Evolutionary conservation across 768 basidiomycete species (phyloP), one percentile per base, ranked within the genome.

Genomic region (Russula lepida): DNA sequence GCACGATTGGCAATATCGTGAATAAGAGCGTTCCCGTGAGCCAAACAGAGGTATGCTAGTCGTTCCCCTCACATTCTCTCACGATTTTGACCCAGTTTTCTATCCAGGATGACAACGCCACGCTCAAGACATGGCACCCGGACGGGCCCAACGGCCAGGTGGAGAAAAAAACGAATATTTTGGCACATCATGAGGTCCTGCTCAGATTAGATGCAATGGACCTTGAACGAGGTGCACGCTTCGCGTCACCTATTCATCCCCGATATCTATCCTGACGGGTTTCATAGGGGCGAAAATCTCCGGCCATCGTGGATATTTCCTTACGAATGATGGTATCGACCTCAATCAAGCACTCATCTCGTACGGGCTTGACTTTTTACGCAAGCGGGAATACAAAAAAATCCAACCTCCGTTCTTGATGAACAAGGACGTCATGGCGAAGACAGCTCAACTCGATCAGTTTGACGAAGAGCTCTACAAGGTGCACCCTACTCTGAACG

Each of bases 401-500:
- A 83, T 98, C 53, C 92, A 95, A 72, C 91, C 95, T 3, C 97
- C 97, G 0, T 99, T 97, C 78, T 87, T 99, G 79, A 98, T 99
- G 88, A 93, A 92, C 79, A 95, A 93, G 74, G 91, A 95, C 25
- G 81, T 89, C 68, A 99, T 99, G 97, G 84, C 83, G 59, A 95
- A 97, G 78, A 98, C 97, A 0, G 97, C 97, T 2, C 97, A 99
- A 71, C 84, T 99, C 23, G 91, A 93, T 67, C 93, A 98, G 73
- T 99, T 98, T 68, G 97, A 99, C 71, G 97, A 99, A 74, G 95
- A 97, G 69, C 78, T 99, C 17, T 99, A 98, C 83, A 98, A 98
- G 80, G 91, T 85, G 50, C 32, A 74, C 58, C 39, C n/a, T n/a
- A 43, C 11, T 32, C 27, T 28, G 9, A 51, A 47, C 13, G 4